Evolutionary conservation across 345 rosid species (phyloP).

Genomic region (Bretschneidera sinensis): DNA sequence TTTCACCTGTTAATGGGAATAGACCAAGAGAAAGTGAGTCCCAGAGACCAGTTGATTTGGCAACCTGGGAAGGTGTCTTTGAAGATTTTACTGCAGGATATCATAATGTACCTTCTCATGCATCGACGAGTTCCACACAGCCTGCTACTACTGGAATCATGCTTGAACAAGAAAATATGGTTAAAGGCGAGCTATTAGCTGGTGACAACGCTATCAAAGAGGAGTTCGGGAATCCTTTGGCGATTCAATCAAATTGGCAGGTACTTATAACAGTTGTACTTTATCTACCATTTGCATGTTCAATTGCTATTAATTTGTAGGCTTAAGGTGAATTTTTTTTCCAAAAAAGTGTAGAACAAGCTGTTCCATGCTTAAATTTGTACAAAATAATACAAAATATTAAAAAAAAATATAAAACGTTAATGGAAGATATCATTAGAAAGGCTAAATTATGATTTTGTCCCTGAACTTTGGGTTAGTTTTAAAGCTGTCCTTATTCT

Average conservation of each 20-base stretch:
- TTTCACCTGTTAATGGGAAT: constrained; percentile 32
- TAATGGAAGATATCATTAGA: no score
- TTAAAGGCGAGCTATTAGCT: constrained; percentile 31
- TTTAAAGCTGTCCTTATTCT: no score
- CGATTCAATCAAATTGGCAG: constrained; percentile 63
- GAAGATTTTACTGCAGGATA: constrained; percentile 38
- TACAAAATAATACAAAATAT: no score
- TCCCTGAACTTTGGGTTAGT: no score
- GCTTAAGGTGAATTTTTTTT: not conserved
- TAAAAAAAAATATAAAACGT: no score
- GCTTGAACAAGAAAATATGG: constrained; percentile 23
- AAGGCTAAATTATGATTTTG: no score
- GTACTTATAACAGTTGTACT: constrained; percentile 24
- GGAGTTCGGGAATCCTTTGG: constrained; percentile 35
- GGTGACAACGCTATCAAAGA: constrained; percentile 30
- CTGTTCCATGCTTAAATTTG: no score
- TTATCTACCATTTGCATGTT: not conserved
- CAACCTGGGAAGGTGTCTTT: constrained; percentile 63
- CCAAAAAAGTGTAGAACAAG: no score
- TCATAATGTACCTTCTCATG: constrained; percentile 33
- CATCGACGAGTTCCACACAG: constrained; percentile 27
- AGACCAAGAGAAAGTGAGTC: constrained; percentile 35
- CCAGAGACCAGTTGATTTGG: constrained; percentile 47
- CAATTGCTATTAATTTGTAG: not conserved
- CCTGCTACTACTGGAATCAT: constrained; percentile 22